These are phyloP conservation scores for Claviceps africana DNA, from an alignment of 2,329 filamentous ascomycete species.

Conservation along the genomic window DNA sequence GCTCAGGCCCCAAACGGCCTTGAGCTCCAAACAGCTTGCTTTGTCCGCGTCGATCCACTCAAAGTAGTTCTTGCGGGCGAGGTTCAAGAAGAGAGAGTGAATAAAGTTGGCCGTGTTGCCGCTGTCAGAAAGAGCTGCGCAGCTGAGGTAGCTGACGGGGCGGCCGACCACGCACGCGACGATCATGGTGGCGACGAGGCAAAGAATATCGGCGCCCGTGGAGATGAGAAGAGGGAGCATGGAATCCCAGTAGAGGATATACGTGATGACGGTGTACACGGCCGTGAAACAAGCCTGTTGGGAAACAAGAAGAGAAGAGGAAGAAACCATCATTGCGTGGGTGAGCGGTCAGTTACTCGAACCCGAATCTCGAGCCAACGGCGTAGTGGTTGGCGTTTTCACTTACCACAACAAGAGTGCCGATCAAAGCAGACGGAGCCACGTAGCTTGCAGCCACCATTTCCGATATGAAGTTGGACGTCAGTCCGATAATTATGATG, in stretches of 20 bases:
- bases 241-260: conserved; percentile 67
- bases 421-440: conserved; percentile 60
- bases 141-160: conserved; percentile 66
- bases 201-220: conserved; percentile 48
- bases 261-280: conserved; percentile 66
- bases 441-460: conserved; percentile 53
- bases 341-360: neutral
- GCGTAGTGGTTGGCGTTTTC: neutral
- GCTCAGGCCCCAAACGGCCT: conserved; percentile 74
- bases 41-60: conserved; percentile 37
- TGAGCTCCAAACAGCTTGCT: conserved; percentile 67
- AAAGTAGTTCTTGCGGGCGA: conserved; percentile 19
- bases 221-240: conserved; percentile 62
- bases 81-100: conserved; percentile 27
- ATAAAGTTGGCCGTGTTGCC: conserved; percentile 31
- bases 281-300: conserved; percentile 59
- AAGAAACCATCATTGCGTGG: neutral
- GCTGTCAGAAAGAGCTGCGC: conserved; percentile 35
- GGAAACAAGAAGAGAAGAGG: no score
- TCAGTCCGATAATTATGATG: conserved; percentile 65
- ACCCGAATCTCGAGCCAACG: neutral
- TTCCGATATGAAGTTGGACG: conserved; percentile 66
- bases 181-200: conserved; percentile 66
- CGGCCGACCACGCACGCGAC: conserved; percentile 65
- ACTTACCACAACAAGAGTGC: conserved; percentile 67